Percentiles rank a stretch among this genome's conserved stretches.
Conservation (phyloP, 371 early-diverging fungal species). For the Mucor irregularis region DNA sequence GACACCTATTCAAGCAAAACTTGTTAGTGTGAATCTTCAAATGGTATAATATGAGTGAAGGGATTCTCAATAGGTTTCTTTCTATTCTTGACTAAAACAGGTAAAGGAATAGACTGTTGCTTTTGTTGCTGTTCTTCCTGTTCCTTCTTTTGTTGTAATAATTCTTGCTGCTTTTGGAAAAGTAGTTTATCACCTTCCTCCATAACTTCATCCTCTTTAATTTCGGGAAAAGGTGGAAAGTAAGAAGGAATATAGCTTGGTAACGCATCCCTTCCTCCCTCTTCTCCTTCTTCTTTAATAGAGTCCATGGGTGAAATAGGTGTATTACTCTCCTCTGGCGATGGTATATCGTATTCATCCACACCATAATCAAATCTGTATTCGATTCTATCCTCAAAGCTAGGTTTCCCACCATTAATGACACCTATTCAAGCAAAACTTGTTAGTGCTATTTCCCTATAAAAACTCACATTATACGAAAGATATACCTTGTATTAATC, state of each 20-base stretch:
- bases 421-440: conserved; percentile 6
- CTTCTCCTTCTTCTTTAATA: no score
- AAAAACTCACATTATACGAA: not conserved
- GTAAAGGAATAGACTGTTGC: conserved; percentile 22
- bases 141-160: conserved; percentile 11
- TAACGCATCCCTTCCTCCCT: not conserved
- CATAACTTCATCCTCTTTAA: conserved; percentile 29
- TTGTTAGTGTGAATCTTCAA: conserved; percentile 39
- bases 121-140: conserved; percentile 7
- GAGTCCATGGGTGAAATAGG: no score
- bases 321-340: not conserved
- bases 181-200: conserved; percentile 11
- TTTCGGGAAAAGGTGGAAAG: conserved; percentile 46
- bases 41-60: conserved; percentile 54
- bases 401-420: conserved; percentile 15
- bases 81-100: conserved; percentile 36
- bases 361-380: conserved; percentile 17
- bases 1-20: conserved; percentile 5
- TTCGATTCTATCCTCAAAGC: conserved; percentile 17
- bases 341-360: conserved; percentile 12
- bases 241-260: conserved; percentile 45
- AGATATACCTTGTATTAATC: conserved; percentile 39
- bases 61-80: conserved; percentile 54
- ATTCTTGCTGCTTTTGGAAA: conserved; percentile 5
- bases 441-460: not conserved